Evolutionary conservation across 2,329 filamentous ascomycete genomes (phyloP).

Genomic region (Colletotrichum plurivorum): DNA sequence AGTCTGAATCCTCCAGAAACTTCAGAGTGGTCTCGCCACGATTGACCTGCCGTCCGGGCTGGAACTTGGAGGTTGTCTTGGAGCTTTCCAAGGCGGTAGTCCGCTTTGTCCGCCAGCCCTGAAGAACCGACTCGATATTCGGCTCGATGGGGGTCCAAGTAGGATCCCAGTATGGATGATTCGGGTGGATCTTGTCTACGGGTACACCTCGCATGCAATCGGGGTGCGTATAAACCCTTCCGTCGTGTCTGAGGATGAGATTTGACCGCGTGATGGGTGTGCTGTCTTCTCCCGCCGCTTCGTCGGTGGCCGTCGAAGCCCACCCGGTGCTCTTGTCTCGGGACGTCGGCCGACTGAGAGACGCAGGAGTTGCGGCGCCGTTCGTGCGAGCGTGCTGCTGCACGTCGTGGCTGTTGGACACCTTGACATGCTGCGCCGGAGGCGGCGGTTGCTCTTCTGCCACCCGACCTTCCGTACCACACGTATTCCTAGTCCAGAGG

Average conservation of each 20-base stretch:
- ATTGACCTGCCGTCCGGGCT: conserved; percentile 70
- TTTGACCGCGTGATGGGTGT: conserved; percentile 56
- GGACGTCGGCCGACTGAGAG: conserved; percentile 25
- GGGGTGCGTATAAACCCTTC: conserved; percentile 64
- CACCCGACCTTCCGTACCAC: conserved; percentile 29
- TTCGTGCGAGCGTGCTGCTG: conserved; percentile 6
- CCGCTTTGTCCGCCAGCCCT: conserved; percentile 64
- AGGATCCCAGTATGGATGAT: conserved; percentile 69
- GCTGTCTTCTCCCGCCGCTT: conserved; percentile 25
- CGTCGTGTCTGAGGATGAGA: conserved; percentile 64
- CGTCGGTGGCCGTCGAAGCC: conserved; percentile 29
- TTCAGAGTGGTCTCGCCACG: conserved; percentile 67
- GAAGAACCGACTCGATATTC: conserved; percentile 59
- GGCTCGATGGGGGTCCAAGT: conserved; percentile 64
- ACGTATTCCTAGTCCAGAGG: conserved; percentile 62
- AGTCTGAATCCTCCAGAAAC: conserved; percentile 64
- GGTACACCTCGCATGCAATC: conserved; percentile 68
- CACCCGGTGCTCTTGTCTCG: conserved; percentile 28
- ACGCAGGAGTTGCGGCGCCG: conserved; percentile 16
- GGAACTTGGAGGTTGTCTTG: conserved; percentile 60
- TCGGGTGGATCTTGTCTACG: conserved; percentile 63
- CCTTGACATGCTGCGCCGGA: background rate
- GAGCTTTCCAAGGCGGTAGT: conserved; percentile 54
- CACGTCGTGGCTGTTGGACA: conserved; percentile 2
- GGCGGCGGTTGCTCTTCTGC: background rate